These are phyloP conservation scores for Cercospora zeae-maydis DNA, from an alignment of 2,329 filamentous ascomycete species.

Conservation along the genomic window DNA sequence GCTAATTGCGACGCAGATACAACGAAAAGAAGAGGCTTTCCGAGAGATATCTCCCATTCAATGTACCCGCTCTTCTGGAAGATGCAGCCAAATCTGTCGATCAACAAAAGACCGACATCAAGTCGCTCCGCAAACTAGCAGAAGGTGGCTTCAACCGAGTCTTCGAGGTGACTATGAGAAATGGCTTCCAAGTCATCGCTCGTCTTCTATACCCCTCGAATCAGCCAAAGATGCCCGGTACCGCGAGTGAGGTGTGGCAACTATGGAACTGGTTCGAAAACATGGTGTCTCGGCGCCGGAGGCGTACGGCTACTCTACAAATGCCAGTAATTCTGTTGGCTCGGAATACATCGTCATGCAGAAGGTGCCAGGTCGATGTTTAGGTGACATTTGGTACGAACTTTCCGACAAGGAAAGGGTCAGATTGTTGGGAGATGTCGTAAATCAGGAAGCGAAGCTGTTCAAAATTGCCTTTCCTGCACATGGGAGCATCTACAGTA, in stretches of 20 bases:
- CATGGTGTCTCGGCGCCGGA: conserved; percentile 24
- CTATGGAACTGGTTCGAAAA: conserved; percentile 25
- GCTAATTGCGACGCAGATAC: conserved; percentile 10
- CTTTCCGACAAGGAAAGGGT: conserved; percentile 28
- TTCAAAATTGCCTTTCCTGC: conserved; percentile 21
- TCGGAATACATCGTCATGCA: conserved; percentile 31
- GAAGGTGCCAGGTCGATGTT: conserved; percentile 16
- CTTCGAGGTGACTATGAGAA: conserved; percentile 24
- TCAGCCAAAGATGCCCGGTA: conserved; percentile 20
- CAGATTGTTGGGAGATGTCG: neutral
- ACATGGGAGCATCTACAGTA: conserved; percentile 34
- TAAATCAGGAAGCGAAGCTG: neutral
- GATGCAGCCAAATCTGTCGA: conserved; percentile 13
- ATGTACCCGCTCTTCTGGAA: conserved; percentile 15
- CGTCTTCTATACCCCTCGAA: conserved; percentile 27
- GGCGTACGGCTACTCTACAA: conserved; percentile 21
- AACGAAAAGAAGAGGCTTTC: conserved; percentile 22
- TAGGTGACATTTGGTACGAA: conserved; percentile 27
- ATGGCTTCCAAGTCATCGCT: conserved; percentile 29
- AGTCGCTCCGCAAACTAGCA: conserved; percentile 21
- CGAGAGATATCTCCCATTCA: conserved; percentile 19
- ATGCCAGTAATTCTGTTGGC: conserved; percentile 19
- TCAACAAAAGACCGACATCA: conserved; percentile 6
- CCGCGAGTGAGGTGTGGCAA: conserved; percentile 33
- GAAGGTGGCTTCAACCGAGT: conserved; percentile 30